Evolutionary conservation across 768 basidiomycete species (phyloP).

Genomic region (Tulasnella calospora): DNA sequence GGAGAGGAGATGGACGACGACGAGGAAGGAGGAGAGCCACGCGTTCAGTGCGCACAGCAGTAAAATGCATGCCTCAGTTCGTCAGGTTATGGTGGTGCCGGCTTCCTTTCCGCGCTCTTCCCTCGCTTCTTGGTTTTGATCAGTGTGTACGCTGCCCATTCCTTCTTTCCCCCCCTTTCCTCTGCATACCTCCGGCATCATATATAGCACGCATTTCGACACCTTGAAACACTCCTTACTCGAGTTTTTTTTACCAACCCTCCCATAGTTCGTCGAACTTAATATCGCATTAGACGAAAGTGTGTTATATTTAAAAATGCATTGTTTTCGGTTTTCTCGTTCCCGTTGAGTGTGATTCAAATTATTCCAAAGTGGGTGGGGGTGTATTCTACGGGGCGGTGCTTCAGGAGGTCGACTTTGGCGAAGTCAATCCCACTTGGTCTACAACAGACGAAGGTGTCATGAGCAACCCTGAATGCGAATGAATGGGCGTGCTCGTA

Average conservation of each 20-base stretch:
- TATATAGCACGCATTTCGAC: background rate
- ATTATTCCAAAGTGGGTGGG: too few relatives aligned
- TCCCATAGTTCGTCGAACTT: background rate
- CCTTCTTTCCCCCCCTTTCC: background rate
- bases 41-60: constrained; percentile 95
- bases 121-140: background rate
- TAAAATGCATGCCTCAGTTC: constrained; percentile 35
- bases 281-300: constrained; percentile 4
- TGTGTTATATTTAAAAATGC: constrained; percentile 1
- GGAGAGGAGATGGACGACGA: constrained; percentile 94
- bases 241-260: background rate
- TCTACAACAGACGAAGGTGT: background rate
- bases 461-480: background rate
- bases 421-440: constrained; percentile 27
- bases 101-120: background rate
- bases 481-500: constrained; percentile 34
- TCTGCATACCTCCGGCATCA: background rate
- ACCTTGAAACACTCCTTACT: background rate
- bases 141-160: background rate
- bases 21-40: constrained; percentile 57
- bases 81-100: constrained; percentile 25
- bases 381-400: too few relatives aligned
- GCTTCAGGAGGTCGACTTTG: too few relatives aligned
- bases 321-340: background rate
- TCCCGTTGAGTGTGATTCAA: background rate